phyloP scores from a whole-genome alignment of 2,329 filamentous ascomycete species.

The Paraconiothyrium sp. region DNA sequence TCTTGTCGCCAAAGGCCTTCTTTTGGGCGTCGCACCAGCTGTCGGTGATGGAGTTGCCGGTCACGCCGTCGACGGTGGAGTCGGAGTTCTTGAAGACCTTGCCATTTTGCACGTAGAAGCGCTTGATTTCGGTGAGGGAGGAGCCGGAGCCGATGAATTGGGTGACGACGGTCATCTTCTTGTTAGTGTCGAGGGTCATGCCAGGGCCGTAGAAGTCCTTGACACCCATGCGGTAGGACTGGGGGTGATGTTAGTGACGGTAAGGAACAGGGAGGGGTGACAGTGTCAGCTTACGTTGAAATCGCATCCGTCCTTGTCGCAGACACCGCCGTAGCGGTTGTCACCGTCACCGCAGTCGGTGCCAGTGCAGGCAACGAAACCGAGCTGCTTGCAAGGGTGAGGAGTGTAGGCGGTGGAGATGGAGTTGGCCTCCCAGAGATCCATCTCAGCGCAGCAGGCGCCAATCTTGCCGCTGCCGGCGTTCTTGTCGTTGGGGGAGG shows the following conservation, averaged over 20 bases:
- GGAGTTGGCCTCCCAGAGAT: conserved; percentile 76
- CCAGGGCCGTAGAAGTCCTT: conserved; percentile 69
- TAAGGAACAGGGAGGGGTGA: not conserved
- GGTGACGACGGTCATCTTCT: conserved; percentile 61
- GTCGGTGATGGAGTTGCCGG: conserved; percentile 64
- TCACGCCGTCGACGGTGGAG: conserved; percentile 56
- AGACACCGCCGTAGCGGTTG: conserved; percentile 68
- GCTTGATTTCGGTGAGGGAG: conserved; percentile 56
- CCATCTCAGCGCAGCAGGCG: conserved; percentile 74
- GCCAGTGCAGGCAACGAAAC: conserved; percentile 63
- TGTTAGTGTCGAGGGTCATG: conserved; percentile 55
- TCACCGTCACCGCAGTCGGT: conserved; percentile 51
- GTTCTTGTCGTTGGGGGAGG: conserved; percentile 64
- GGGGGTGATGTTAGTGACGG: conserved; percentile 13
- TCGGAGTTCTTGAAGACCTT: conserved; percentile 58
- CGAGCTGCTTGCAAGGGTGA: conserved; percentile 67
- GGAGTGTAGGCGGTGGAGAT: conserved; percentile 72
- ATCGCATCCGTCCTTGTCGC: conserved; percentile 76
- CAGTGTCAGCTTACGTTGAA: conserved; percentile 50
- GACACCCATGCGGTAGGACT: conserved; percentile 70
- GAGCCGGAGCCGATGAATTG: conserved; percentile 59
- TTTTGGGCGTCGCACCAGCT: conserved; percentile 67
- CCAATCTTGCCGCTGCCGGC: conserved; percentile 64
- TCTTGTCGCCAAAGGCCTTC: conserved; percentile 63
- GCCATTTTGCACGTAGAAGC: conserved; percentile 62